A percentile compares a stretch with the other conserved stretches of the same genome.
Evolutionary conservation across 768 basidiomycete genomes (phyloP).

Genomic region (Mycena albidolilacea): DNA sequence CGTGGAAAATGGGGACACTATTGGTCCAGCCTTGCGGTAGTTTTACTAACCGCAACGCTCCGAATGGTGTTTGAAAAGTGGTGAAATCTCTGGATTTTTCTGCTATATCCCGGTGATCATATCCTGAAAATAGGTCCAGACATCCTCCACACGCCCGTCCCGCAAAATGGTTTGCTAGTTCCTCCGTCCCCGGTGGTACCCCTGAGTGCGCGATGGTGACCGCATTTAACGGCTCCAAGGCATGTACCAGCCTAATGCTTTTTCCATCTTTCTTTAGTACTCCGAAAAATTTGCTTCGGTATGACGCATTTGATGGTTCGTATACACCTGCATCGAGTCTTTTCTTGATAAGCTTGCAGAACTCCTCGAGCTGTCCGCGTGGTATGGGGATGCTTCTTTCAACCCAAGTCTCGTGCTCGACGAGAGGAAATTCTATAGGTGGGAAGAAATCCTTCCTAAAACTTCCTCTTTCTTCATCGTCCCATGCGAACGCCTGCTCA

Average conservation of each 20-base stretch:
- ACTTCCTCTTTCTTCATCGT: constrained; percentile 26
- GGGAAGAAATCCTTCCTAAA: constrained; percentile 35
- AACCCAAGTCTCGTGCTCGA: constrained; percentile 45
- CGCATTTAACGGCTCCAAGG: no score
- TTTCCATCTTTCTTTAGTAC: constrained; percentile 45
- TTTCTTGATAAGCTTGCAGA: constrained; percentile 39
- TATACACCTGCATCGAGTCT: constrained; percentile 36
- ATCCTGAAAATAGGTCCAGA: constrained; percentile 46
- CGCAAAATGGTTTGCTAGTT: no score
- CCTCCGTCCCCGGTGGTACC: no score
- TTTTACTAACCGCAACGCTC: constrained; percentile 38
- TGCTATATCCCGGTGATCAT: constrained; percentile 45
- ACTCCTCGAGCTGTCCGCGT: constrained; percentile 33
- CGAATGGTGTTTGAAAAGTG: constrained; percentile 47
- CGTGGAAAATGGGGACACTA: constrained; percentile 49
- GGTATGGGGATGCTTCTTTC: constrained; percentile 38
- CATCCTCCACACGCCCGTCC: no score
- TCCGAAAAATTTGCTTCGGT: constrained; percentile 54
- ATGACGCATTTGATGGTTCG: constrained; percentile 28
- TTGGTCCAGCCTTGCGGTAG: constrained; percentile 53
- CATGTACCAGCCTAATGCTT: constrained; percentile 42
- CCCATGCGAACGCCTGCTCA: constrained; percentile 36
- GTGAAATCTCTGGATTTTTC: constrained; percentile 47
- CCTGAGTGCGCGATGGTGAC: no score
- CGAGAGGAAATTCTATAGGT: constrained; percentile 41